phyloP scores from a whole-genome alignment of 2,329 filamentous ascomycete genomes.

The Metarhizium robertsii region DNA sequence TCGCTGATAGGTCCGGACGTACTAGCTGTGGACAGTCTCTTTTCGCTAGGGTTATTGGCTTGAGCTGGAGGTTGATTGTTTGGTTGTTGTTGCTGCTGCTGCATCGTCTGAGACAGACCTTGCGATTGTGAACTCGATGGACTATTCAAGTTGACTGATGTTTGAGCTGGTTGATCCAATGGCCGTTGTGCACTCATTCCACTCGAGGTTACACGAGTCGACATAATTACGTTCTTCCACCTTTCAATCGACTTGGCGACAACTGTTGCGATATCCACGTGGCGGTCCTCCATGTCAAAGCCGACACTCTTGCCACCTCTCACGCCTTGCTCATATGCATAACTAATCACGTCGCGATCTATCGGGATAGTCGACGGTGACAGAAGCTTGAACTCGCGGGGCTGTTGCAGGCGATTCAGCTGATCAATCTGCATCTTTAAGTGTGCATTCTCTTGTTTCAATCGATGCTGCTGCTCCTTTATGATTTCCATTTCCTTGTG shows the following conservation, averaged over 20 bases:
- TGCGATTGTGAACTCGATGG: constrained; percentile 14
- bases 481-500: constrained; percentile 45
- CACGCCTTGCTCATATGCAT: constrained; percentile 35
- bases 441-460: constrained; percentile 48
- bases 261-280: constrained; percentile 41
- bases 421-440: constrained; percentile 51
- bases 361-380: constrained; percentile 43
- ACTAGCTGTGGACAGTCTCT: constrained; percentile 26
- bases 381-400: constrained; percentile 46
- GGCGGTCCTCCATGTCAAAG: constrained; percentile 39
- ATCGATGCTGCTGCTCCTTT: constrained; percentile 37
- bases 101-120: constrained; percentile 14
- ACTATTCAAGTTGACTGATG: constrained; percentile 12
- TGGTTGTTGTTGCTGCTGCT: constrained; percentile 11
- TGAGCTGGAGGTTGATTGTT: constrained; percentile 6
- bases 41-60: constrained; percentile 5
- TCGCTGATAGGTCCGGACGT: constrained; percentile 25
- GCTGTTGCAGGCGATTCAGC: constrained; percentile 48
- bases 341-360: constrained; percentile 36
- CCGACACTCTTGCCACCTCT: constrained; percentile 33
- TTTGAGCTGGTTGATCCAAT: constrained; percentile 27
- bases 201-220: constrained; percentile 30
- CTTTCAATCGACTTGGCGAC: constrained; percentile 47
- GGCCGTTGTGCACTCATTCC: constrained; percentile 42
- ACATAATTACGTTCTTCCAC: constrained; percentile 53